Evolutionary conservation across 2,329 filamentous ascomycete species (phyloP), one percentile per base, ranked within the genome.

Genomic region (Claviceps sp.): DNA sequence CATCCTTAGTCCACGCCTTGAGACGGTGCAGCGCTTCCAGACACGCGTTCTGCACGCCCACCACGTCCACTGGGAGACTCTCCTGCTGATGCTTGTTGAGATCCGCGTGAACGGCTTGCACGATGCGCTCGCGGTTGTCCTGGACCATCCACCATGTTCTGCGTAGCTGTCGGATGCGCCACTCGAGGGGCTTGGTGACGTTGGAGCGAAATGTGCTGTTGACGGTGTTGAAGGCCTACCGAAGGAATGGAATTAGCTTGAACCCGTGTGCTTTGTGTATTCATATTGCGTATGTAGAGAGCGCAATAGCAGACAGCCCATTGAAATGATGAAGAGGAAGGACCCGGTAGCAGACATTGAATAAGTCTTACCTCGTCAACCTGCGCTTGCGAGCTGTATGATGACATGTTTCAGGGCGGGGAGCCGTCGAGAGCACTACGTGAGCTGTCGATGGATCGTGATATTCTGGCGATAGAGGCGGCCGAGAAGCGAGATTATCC

Each of bases 141-240:
- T 67, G 62, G 18, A 72, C 46, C 59, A 72, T 61, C 67, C 67
- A 69, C 63, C 64, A 72, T 1, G 67, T 49, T 56, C 70, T 65
- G 52, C 68, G 68, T 5, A 72, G 61, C 56, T 72, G 70, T 59
- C 63, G 65, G 53, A 67, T 67, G n/a, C 68, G 61, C 66, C 67
- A 72, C 50, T 60, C 59, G 4, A 70, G 55, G 5, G 58, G 55
- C 38, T 70, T 69, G 24, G 69, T 72, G 20, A 57, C 61, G 18
- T 57, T 51, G 1, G 55, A 49, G 3, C 40, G 37, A 47, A 55
- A 55, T 38, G 53, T 55, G 47, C 41, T 37, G 30, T 45, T 48
- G 44, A 55, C 48, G 50, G 43, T 47, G 20, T 51, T 38, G 47
- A 55, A 20, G 43, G 48, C 50, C 53, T 55, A 14, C n/a, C 5